Percentiles rank a stretch among this genome's conserved stretches.
These are phyloP conservation scores for Mucor mucedo DNA, from an alignment of 371 early-diverging fungal species.

Conservation along the genomic window DNA sequence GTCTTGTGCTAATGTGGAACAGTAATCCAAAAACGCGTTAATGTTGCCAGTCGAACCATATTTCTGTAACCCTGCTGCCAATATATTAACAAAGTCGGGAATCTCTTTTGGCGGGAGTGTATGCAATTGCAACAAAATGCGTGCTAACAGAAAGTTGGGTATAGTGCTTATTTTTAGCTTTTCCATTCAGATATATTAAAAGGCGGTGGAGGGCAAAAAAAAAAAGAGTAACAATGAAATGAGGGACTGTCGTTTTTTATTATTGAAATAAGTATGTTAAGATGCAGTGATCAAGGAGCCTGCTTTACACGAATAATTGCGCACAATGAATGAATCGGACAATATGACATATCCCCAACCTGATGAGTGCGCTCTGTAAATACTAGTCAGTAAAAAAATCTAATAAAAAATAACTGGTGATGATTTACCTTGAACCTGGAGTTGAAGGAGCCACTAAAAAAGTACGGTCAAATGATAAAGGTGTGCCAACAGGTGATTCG, in stretches of 20 bases:
- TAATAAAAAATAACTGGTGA: not conserved
- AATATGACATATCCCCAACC: conserved; percentile 60
- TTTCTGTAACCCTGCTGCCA: conserved; percentile 35
- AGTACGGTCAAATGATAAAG: conserved; percentile 57
- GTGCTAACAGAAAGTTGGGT: conserved; percentile 36
- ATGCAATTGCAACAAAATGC: conserved; percentile 42
- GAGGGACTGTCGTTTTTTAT: too few relatives aligned
- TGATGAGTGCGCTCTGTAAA: conserved; percentile 46
- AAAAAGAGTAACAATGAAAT: too few relatives aligned
- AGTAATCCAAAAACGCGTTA: conserved; percentile 42
- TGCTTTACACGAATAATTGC: conserved; percentile 32
- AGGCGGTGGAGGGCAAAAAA: too few relatives aligned
- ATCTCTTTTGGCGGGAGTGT: conserved; percentile 27
- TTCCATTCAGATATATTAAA: conserved; percentile 26
- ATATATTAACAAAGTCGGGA: conserved; percentile 24
- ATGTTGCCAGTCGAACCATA: conserved; percentile 40
- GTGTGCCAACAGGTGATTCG: conserved; percentile 43
- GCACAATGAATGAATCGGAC: conserved; percentile 53
- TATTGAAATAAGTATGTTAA: not conserved
- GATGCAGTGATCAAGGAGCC: conserved; percentile 17
- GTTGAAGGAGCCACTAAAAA: conserved; percentile 61
- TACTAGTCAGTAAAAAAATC: not conserved
- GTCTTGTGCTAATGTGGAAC: conserved; percentile 13
- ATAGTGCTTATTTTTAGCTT: conserved; percentile 36
- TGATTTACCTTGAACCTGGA: conserved; percentile 52